phyloP scores from a whole-genome alignment of 2,329 filamentous ascomycete species.

The Microdochium bolleyi region DNA sequence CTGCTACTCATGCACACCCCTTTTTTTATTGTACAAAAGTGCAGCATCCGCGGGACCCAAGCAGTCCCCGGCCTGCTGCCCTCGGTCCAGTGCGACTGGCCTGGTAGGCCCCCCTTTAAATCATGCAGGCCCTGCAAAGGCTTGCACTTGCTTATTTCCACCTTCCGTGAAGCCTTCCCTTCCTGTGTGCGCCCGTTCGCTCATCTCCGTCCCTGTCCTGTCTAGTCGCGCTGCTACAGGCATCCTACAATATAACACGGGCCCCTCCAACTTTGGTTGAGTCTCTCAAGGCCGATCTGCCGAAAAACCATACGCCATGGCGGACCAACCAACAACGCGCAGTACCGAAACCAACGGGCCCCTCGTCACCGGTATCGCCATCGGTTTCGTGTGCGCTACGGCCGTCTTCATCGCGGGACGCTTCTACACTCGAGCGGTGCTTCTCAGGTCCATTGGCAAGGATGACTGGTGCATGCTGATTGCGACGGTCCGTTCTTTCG shows the following conservation, averaged over 20 bases:
- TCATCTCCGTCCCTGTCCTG: background rate
- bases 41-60: background rate
- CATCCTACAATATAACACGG: background rate
- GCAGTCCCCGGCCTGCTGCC: background rate
- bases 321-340: background rate
- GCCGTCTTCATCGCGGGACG: conserved; percentile 7
- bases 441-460: conserved; percentile 13
- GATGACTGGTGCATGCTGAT: conserved; percentile 18
- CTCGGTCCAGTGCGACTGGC: background rate
- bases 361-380: conserved; percentile 11
- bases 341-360: conserved; percentile 9
- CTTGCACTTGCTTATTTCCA: background rate
- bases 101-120: background rate
- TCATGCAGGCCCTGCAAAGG: background rate
- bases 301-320: background rate
- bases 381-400: conserved; percentile 10
- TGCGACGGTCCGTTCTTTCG: conserved; percentile 9
- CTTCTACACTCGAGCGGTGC: conserved; percentile 13
- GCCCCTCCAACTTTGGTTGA: background rate
- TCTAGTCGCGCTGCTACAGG: background rate
- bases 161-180: background rate
- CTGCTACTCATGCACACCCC: background rate
- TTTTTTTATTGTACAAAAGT: background rate
- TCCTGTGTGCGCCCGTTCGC: background rate
- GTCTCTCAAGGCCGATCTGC: background rate